Base-by-base conservation (phyloP, 768 basidiomycete genomes). In the Leccinum aurantiacum region DNA sequence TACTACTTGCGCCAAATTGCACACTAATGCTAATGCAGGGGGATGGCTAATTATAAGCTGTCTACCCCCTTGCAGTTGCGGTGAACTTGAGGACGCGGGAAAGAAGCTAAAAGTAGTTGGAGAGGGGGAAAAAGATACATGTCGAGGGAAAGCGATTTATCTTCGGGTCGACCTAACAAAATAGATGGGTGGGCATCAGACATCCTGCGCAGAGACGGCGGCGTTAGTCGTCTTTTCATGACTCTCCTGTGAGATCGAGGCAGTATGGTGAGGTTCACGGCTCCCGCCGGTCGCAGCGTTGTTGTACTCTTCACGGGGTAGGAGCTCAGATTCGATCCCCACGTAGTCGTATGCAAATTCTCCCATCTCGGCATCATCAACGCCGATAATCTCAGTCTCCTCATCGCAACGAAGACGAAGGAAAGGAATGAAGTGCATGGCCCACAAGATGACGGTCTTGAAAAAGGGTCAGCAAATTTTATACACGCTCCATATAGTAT, bases 291-390 rank as follows among this genome's bases (percentile, higher is more conserved):
- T 59, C 7, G 72, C 66, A 25, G 49, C 27, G 66, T 67, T 25
- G 51, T 71, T 67, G 65, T 75, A 73, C 54, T 72, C 70, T 60
- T 71, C 68, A 31, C 68, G 69, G 2, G 71, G 71, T 1, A 69
- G 57, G 24, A 84, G 71, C 63, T 83, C 82, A 7, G 76, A 69
- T 44, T 91, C 90, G 53, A 91, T 71, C 11, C 87, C 89, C 33
- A 93, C 91, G 63, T 91, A 94, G 74, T 94, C 91, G 67, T 92
- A 93, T 2, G 90, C 88, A 62, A 86, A 93, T 76, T 95, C 93
- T 63, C 93, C 94, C 82, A 93, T 87, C 77, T 95, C 89, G 1
- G 86, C 81, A 67, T 93, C 90, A 75, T 98, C 95, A 65, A 96
- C 86, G 59, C 95, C 95, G 51, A 96, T 77, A 44, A 88, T 84